Conservation (phyloP, 2,329 filamentous ascomycete species). For the Aspergillus sp. region DNA sequence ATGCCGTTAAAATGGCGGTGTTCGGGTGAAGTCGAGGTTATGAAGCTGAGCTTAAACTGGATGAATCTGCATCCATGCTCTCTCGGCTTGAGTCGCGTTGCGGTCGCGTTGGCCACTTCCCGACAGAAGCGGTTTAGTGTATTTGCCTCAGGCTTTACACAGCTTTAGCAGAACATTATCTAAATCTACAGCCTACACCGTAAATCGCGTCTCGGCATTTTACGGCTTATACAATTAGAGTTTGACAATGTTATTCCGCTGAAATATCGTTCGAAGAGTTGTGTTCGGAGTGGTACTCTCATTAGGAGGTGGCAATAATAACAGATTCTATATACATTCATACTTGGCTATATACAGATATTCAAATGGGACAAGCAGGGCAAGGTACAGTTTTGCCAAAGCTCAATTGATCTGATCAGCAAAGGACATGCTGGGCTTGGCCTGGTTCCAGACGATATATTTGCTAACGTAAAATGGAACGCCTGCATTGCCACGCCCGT, state of each 20-base stretch:
- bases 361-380: not conserved
- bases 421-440: slow-evolving; percentile 9
- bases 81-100: not conserved
- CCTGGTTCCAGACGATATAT: slow-evolving; percentile 12
- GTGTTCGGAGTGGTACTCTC: no score
- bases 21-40: not conserved
- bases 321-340: not conserved
- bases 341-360: not conserved
- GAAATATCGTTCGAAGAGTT: no score
- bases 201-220: no score
- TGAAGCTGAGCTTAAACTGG: not conserved
- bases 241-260: no score
- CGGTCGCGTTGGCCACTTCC: slow-evolving; percentile 4
- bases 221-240: no score
- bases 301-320: not conserved
- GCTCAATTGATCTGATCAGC: slow-evolving; percentile 8
- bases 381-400: not conserved
- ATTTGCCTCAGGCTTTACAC: not conserved
- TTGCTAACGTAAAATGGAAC: slow-evolving; percentile 10
- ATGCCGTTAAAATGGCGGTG: not conserved
- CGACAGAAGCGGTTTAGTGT: slow-evolving; percentile 1
- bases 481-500: slow-evolving; percentile 8
- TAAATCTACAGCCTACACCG: no score
- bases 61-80: not conserved
- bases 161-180: not conserved